Conservation (phyloP, 2,329 filamentous ascomycete genomes). For the Alternaria dauci region DNA sequence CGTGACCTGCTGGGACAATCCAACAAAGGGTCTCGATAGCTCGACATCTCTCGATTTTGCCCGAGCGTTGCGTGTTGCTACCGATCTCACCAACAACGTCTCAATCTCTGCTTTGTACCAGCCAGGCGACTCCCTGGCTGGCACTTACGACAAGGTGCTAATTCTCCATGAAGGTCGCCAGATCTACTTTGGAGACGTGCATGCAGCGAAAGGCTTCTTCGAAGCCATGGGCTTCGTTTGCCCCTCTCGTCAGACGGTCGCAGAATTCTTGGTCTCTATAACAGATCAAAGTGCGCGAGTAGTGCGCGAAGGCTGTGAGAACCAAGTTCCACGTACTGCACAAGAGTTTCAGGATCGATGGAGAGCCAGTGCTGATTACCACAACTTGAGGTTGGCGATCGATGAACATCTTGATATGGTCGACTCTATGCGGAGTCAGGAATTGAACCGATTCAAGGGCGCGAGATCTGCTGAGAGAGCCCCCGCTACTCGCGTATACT, state of each 20-base stretch:
- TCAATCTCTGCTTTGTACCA: constrained; percentile 30
- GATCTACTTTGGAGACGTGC: constrained; percentile 71
- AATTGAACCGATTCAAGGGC: not conserved
- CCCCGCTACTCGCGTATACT: not conserved
- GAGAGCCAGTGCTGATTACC: constrained; percentile 36
- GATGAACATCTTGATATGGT: constrained; percentile 55
- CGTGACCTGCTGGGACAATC: constrained; percentile 76
- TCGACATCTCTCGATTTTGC: constrained; percentile 75
- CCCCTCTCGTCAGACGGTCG: constrained; percentile 65
- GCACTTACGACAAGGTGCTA: constrained; percentile 23
- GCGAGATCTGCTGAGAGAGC: not conserved
- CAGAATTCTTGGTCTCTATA: constrained; percentile 77
- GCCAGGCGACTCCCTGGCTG: constrained; percentile 66
- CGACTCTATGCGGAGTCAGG: not conserved
- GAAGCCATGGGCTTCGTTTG: constrained; percentile 69
- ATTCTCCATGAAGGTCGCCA: constrained; percentile 67
- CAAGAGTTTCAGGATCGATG: constrained; percentile 57
- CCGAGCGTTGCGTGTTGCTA: constrained; percentile 57
- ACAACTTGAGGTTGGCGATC: constrained; percentile 64
- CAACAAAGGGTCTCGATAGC: constrained; percentile 72
- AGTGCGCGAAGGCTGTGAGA: constrained; percentile 49
- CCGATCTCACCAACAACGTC: constrained; percentile 58
- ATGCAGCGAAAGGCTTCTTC: constrained; percentile 72
- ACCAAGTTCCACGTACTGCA: constrained; percentile 51
- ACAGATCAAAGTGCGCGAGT: constrained; percentile 56